These are phyloP conservation scores for Crithidia expoeki DNA, from an alignment of 208 protist species.

Conservation along the genomic window DNA sequence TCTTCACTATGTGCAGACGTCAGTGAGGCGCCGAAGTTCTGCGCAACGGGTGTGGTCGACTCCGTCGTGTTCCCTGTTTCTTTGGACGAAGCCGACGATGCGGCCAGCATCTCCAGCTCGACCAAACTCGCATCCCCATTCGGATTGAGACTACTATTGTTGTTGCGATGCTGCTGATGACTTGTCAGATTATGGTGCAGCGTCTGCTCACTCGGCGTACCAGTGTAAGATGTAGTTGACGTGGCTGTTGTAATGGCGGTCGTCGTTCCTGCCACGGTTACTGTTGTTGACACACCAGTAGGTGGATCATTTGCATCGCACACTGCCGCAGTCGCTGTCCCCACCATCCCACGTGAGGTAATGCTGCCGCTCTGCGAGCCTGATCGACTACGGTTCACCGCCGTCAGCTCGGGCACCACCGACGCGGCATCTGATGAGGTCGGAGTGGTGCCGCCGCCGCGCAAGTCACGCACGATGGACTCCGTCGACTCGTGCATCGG, in stretches of 20 bases:
- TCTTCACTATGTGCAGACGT: neutral
- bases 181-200: too few relatives aligned
- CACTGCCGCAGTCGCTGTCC: neutral
- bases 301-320: too few relatives aligned
- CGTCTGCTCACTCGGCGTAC: too few relatives aligned
- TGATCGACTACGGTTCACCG: slow-evolving; percentile 2
- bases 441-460: neutral
- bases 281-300: too few relatives aligned
- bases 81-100: neutral
- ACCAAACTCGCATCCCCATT: neutral
- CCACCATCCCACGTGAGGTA: neutral
- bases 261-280: too few relatives aligned
- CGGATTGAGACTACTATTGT: neutral
- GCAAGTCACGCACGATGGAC: slow-evolving; percentile 10
- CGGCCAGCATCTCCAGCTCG: slow-evolving; percentile 9
- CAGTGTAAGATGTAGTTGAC: too few relatives aligned
- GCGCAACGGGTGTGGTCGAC: neutral
- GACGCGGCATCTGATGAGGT: slow-evolving; percentile 14
- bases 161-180: too few relatives aligned
- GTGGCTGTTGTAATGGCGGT: too few relatives aligned
- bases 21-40: neutral
- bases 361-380: slow-evolving; percentile 13
- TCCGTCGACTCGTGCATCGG: slow-evolving; percentile 19
- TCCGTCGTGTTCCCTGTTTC: neutral
- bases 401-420: neutral